Evolutionary conservation across 2,329 filamentous ascomycete genomes (phyloP).

Genomic region (Knoxdaviesia proteae): DNA sequence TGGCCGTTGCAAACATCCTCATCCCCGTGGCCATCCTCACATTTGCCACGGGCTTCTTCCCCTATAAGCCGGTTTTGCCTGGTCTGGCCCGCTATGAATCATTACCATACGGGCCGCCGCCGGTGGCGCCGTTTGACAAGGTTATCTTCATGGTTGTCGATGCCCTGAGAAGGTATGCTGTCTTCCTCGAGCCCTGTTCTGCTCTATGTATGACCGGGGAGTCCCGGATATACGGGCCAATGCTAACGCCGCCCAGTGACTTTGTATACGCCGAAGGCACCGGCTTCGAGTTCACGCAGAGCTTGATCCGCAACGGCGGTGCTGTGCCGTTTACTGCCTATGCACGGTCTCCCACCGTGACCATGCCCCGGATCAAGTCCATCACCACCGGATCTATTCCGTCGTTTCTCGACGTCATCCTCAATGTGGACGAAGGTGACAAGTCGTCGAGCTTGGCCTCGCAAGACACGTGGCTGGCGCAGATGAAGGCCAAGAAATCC

Average conservation of each 20-base stretch:
- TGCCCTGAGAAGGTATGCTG: conserved; percentile 58
- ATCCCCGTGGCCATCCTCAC: conserved; percentile 53
- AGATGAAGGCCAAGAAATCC: conserved; percentile 53
- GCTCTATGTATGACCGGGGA: not conserved
- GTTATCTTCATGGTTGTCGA: conserved; percentile 96
- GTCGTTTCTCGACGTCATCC: conserved; percentile 87
- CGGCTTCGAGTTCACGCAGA: conserved; percentile 77
- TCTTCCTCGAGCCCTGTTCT: not conserved
- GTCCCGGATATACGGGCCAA: not conserved
- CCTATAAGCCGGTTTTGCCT: conserved; percentile 83
- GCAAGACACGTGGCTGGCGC: conserved; percentile 91
- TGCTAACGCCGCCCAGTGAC: conserved; percentile 36
- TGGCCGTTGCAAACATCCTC: conserved; percentile 43
- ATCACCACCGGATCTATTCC: conserved; percentile 97
- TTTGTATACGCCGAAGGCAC: conserved; percentile 73
- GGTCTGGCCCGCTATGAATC: conserved; percentile 54
- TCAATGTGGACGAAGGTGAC: conserved; percentile 91
- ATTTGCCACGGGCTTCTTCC: conserved; percentile 88
- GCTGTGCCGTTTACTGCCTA: conserved; percentile 90
- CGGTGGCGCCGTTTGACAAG: conserved; percentile 60
- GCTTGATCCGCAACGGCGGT: conserved; percentile 61
- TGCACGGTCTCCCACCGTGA: conserved; percentile 91
- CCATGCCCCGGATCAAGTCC: conserved; percentile 93
- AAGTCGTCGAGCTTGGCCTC: conserved; percentile 68
- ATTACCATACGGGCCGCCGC: conserved; percentile 28